Conservation (phyloP, 352 stramenopile species). For the Nothophytophthora sp. region DNA sequence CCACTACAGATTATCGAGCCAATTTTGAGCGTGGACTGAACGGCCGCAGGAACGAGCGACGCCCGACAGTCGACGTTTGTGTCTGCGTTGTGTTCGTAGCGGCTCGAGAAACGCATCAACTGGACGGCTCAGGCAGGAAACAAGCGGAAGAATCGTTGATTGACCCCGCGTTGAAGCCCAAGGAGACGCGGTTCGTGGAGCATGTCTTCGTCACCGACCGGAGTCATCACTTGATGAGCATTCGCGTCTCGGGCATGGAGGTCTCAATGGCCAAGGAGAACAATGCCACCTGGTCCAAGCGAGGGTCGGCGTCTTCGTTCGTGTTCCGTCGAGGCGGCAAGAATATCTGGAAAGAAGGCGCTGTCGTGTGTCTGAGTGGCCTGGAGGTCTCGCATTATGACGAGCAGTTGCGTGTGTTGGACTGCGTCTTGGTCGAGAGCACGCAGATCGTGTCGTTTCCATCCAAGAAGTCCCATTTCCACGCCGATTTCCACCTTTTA, state of each 20-base stretch:
- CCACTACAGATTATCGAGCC: constrained; percentile 21
- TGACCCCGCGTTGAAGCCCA: constrained; percentile 24
- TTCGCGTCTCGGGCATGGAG: constrained; percentile 41
- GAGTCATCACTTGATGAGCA: constrained; percentile 54
- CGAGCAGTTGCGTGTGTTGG: constrained; percentile 50
- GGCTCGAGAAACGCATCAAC: constrained; percentile 22
- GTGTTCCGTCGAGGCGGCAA: constrained; percentile 49
- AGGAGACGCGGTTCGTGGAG: constrained; percentile 35
- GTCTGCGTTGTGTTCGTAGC: constrained; percentile 48
- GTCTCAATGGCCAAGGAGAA: constrained; percentile 24
- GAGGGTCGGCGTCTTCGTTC: constrained; percentile 23
- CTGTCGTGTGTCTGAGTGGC: constrained; percentile 53
- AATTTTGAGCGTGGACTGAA: constrained; percentile 25
- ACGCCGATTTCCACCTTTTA: constrained; percentile 23
- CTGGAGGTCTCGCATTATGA: constrained; percentile 71
- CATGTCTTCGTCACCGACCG: constrained; percentile 64
- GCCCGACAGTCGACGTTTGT: constrained; percentile 46
- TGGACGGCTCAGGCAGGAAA: constrained; percentile 19
- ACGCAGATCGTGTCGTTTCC: constrained; percentile 55
- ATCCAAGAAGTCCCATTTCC: constrained; percentile 63
- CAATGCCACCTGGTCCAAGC: constrained; percentile 5
- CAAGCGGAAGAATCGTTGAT: constrained; percentile 18
- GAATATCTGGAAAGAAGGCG: constrained; percentile 54
- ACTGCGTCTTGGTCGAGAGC: constrained; percentile 59
- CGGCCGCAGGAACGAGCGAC: constrained; percentile 23